Conservation (phyloP, 495 filamentous ascomycete genomes). For the Podospora fimiseda region DNA sequence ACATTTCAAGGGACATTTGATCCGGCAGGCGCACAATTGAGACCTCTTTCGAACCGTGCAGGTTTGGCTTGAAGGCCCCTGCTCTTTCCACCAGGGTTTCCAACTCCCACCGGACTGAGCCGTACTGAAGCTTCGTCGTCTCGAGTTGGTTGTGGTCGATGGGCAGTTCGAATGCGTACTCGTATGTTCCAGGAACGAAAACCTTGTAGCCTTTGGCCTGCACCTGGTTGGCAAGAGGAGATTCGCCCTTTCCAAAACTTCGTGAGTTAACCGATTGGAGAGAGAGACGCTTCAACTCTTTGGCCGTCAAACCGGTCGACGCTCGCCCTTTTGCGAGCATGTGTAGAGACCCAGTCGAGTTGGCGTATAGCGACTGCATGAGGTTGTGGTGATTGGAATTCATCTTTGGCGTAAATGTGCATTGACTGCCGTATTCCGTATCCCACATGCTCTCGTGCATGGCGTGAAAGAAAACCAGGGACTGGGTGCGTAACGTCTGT, state of each 20-base stretch:
- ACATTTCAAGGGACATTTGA: constrained; percentile 85
- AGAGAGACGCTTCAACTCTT: constrained; percentile 59
- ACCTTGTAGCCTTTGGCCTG: constrained; percentile 84
- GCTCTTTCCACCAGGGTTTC: constrained; percentile 84
- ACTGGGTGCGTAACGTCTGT: constrained; percentile 68
- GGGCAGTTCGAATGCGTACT: constrained; percentile 92
- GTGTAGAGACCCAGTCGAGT: constrained; percentile 19
- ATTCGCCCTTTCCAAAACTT: constrained; percentile 80
- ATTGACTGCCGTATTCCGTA: constrained; percentile 56
- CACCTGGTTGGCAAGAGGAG: constrained; percentile 51
- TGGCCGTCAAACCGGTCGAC: constrained; percentile 34
- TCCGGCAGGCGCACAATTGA: constrained; percentile 81
- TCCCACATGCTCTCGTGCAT: constrained; percentile 47
- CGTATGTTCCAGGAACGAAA: constrained; percentile 85
- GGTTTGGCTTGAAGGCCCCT: constrained; percentile 86
- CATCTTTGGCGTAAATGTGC: constrained; percentile 37
- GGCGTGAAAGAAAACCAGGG: constrained; percentile 78
- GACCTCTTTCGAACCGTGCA: constrained; percentile 79
- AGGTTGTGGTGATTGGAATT: constrained; percentile 24
- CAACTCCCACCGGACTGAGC: constrained; percentile 81
- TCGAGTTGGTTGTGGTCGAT: constrained; percentile 89
- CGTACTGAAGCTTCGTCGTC: constrained; percentile 84
- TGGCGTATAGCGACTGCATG: constrained; percentile 36
- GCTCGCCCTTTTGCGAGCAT: constrained; percentile 19
- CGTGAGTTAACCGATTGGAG: constrained; percentile 73